Percentiles rank a stretch among this genome's conserved stretches.
These are phyloP conservation scores for Quercus tomentella DNA, from an alignment of 331 rosid species.

Conservation along the genomic window DNA sequence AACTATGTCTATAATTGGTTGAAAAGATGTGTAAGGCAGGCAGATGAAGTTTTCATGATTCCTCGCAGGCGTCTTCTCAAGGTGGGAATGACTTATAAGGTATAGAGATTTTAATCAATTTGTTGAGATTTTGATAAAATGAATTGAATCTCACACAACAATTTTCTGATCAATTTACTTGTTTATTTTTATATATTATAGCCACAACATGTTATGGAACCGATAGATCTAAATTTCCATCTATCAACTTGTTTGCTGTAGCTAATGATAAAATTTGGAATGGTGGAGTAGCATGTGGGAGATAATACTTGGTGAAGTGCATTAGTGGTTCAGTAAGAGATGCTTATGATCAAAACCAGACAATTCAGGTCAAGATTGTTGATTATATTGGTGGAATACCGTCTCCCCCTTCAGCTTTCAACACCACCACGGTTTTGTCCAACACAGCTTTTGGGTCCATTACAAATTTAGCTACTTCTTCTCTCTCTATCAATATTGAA, in stretches of 20 bases:
- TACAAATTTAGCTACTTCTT: slow-evolving; percentile 19
- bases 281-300: slow-evolving; percentile 72
- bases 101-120: background rate
- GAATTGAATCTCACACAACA: no score
- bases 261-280: slow-evolving; percentile 75
- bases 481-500: slow-evolving; percentile 28
- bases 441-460: slow-evolving; percentile 48
- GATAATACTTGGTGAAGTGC: slow-evolving; percentile 63
- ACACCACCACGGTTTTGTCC: slow-evolving; percentile 56
- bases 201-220: slow-evolving; percentile 64
- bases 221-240: slow-evolving; percentile 45
- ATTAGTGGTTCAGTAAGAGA: slow-evolving; percentile 46
- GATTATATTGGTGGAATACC: slow-evolving; percentile 18
- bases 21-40: slow-evolving; percentile 43
- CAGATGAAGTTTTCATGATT: slow-evolving; percentile 45
- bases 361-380: slow-evolving; percentile 53
- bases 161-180: background rate
- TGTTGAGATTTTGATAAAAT: background rate
- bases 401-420: slow-evolving; percentile 15
- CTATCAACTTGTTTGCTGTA: slow-evolving; percentile 58
- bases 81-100: slow-evolving; percentile 54
- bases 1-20: slow-evolving; percentile 46
- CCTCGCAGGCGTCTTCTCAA: slow-evolving; percentile 48
- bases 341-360: slow-evolving; percentile 40
- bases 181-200: background rate